Evolutionary conservation across 305 asterid species (phyloP).

Genomic region (Stenogyne calaminthoides): DNA sequence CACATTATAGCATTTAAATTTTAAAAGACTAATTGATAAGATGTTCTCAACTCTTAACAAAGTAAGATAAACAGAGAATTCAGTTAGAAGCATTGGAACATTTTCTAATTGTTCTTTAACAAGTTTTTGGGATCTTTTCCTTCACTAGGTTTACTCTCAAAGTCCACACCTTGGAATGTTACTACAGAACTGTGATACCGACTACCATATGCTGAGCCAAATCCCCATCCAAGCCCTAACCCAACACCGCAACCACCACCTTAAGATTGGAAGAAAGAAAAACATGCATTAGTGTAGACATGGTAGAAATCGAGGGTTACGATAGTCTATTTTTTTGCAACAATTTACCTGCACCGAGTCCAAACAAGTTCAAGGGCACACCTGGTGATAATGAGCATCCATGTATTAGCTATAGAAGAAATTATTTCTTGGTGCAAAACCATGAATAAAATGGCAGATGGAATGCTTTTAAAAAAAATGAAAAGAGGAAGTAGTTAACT

Average conservation of each 20-base stretch:
- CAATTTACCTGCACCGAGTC: constrained; percentile 79
- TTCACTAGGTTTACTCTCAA: constrained; percentile 44
- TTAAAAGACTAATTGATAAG: neutral
- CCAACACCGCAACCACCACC: constrained; percentile 98
- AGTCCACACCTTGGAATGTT: constrained; percentile 61
- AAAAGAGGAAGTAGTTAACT: no score
- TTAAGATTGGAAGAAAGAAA: constrained; percentile 27
- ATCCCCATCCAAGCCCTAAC: constrained; percentile 93
- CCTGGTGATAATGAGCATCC: constrained; percentile 44
- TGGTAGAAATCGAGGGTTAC: neutral
- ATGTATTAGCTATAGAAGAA: neutral
- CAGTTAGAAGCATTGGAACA: constrained; percentile 28
- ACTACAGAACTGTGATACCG: constrained; percentile 71
- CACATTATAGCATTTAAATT: no score
- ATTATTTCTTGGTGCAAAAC: neutral
- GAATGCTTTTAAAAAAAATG: neutral
- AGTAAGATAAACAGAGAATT: constrained; percentile 7
- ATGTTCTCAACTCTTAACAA: neutral
- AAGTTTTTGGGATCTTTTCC: constrained; percentile 42
- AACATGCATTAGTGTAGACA: constrained; percentile 22
- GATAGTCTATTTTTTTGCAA: neutral
- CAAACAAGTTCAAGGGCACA: constrained; percentile 69
- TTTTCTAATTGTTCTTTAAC: constrained; percentile 37
- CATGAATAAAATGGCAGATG: neutral
- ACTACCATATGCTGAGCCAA: constrained; percentile 82